Base-by-base conservation (phyloP, 805 yeast species). In the Metschnikowia shivogae region DNA sequence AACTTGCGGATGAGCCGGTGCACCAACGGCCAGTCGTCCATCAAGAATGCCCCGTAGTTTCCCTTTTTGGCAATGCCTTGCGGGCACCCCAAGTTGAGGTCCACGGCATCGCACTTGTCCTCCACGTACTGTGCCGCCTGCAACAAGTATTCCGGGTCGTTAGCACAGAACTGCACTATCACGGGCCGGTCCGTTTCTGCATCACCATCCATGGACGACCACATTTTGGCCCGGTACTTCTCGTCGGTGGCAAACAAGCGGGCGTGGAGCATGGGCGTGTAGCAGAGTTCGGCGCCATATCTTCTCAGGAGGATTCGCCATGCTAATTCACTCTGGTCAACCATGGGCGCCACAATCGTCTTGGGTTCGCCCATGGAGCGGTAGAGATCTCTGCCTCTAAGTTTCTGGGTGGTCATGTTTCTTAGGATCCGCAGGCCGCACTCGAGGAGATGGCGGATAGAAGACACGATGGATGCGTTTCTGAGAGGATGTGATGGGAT, bases 191-290 rank as follows among this genome's bases (percentile, higher is more conserved):
- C 99, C 1, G 68, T 52, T 1, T 70, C 66, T 5, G 64, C 60
- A 50, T 81, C 81, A 4, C 98, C 98, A 62, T 93, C 98, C 53
- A 76, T 55, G 5, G 70, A 73, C 9, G 76, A 70, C 80, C 87
- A 81, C 83, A 81, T 85, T 49, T 82, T 86, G 14, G 70, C 70
- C 43, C 98, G 73, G 60, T 93, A 93, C 55, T 86, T 86, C 48
- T 81, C 85, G 39, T 84, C 84, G 2, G 86, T 85, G 22, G 95
- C 95, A 67, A 93, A 93, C 32, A 90, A 67, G 39, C 89, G 74
- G 3, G 99, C 96, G 64, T 93, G 98, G 53, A 86, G 78, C 99
- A 93, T 93, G 3, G 99, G 99, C 0, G 98, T 87, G 58, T 92
- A 93, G 59, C 97, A 88, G 29, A 93, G 70, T 2, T 89, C 88